Evolutionary conservation across 1,284 basidiomycete species (phyloP), one percentile per base, ranked within the genome.

Genomic region (Thecaphora thlaspeos): DNA sequence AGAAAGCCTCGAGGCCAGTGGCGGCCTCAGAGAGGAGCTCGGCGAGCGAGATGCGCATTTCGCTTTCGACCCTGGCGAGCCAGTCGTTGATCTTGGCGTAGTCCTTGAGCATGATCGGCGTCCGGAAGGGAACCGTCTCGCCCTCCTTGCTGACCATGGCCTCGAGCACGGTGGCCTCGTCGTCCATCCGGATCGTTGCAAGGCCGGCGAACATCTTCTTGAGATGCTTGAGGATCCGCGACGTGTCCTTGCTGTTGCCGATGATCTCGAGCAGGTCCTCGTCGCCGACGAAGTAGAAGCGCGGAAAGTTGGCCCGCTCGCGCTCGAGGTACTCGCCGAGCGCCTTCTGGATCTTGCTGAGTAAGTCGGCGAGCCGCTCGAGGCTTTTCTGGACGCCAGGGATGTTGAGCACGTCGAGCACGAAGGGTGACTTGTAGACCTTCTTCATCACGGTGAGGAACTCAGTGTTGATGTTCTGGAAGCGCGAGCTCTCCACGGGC

Each of bases 171-270:
- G 56, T 61, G 73, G 88, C 84, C 0, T 53, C 65, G n/a, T 69
- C 63, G 76, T 95, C 90, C n/a, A 97, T 82, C 67, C 83, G 84
- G 59, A 98, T 83, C 0, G 90, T 91, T 0, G 91, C 89, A 42
- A 99, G 88, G 37, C 96, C 95, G 7, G 95, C 95, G 79, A 98
- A 99, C 95, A 99, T 98, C 84, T 98, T 98, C 82, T 96, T 96
- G 61, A 99, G 84, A 80, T 98, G 95, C 75, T 97, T 97, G 88
- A 95, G 90, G 78, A 97, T 90, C 26, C 94, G 88, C 43, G 91
- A 81, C 62, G 97, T 94, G 75, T 99, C 95, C 80, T 97, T 98
- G 83, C 91, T 94, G 81, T 98, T 98, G 64, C 95, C 95, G 61
- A 99, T 96, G 73, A 99, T 98, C 79, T 98, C 95, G 59, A 99